Evolutionary conservation across 345 rosid species (phyloP).

Genomic region (Aegle marmelos): DNA sequence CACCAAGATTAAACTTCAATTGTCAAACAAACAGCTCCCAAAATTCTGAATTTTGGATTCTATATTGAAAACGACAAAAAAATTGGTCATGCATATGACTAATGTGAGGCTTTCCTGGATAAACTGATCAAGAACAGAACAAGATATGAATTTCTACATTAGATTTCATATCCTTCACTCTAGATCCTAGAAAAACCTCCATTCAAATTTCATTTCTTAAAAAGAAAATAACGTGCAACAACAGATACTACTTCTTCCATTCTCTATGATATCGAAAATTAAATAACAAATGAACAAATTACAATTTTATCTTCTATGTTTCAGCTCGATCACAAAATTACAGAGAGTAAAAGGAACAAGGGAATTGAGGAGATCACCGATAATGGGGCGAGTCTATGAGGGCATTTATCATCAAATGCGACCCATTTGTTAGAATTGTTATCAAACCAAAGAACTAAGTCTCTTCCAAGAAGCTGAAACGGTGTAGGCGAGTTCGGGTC

Average conservation of each 20-base stretch:
- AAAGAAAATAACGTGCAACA: neutral
- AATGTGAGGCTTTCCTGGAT: neutral
- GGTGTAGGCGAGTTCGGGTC: slow-evolving; percentile 70
- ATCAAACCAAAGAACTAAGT: slow-evolving; percentile 94
- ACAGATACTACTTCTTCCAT: neutral
- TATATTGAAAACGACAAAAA: too few relatives aligned
- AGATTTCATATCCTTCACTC: neutral
- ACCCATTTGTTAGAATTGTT: slow-evolving; percentile 61
- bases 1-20: neutral
- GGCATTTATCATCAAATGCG: slow-evolving; percentile 91
- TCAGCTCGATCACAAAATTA: neutral
- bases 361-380: slow-evolving; percentile 50
- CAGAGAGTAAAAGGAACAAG: neutral
- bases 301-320: neutral
- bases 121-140: neutral
- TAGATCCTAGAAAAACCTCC: neutral
- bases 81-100: neutral
- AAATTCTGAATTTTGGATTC: neutral
- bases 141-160: neutral
- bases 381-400: slow-evolving; percentile 92
- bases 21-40: slow-evolving; percentile 1
- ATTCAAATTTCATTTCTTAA: neutral
- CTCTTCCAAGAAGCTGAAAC: slow-evolving; percentile 94
- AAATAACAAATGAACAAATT: neutral
- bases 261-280: neutral